Base-by-base conservation (phyloP, 2,329 filamentous ascomycete species). In the Colletotrichum lindemuthianum region DNA sequence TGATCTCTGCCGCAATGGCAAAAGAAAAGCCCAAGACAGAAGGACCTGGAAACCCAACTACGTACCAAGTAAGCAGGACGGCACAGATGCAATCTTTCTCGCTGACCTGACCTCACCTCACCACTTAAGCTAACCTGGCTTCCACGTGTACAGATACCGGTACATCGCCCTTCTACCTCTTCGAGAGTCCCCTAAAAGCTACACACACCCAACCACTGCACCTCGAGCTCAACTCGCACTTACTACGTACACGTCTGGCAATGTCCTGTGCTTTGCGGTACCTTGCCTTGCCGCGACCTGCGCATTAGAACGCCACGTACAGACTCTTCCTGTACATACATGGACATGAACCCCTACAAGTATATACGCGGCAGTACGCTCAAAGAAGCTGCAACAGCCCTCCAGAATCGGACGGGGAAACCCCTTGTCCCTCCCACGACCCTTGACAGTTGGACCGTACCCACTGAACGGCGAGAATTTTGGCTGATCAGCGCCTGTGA, bases 401-500 rank as follows among this genome's bases (percentile, higher is more conserved):
- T 24, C 12, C 11, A 43, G 41, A 43, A 15, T 45, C 15, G 24
- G 24, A 24, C 24, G 24, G 24, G 24, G 24, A 15, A 45, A 37
- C 34, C 34, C 55, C 55, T 43, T 49, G 24, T 24, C 24, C 24
- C 4, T 24, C 24, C 5, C 24, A 24, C 4, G 24, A 24, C 24
- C 24, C 24, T 24, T 24, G 24, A 24, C 24, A 24, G 24, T 24
- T 24, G 24, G 24, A 24, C n/a, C 9, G 13, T 6, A 15, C 24
- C 36, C 56, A 58, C 51, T 65, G 40, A 15, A 10, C 13, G 11
- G 24, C 39, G 39, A 33, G 36, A 68, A 69, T 67, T 67, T 66
- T 71, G 69, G 59, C 57, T 59, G 72, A 74, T 74, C 72, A 71
- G 64, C 71, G 63, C 60, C 59, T 69, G 72, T 74, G 73, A 74